Evolutionary conservation across 2,329 filamentous ascomycete species (phyloP), one percentile per base, ranked within the genome.

Genomic region (Fusarium luffae): DNA sequence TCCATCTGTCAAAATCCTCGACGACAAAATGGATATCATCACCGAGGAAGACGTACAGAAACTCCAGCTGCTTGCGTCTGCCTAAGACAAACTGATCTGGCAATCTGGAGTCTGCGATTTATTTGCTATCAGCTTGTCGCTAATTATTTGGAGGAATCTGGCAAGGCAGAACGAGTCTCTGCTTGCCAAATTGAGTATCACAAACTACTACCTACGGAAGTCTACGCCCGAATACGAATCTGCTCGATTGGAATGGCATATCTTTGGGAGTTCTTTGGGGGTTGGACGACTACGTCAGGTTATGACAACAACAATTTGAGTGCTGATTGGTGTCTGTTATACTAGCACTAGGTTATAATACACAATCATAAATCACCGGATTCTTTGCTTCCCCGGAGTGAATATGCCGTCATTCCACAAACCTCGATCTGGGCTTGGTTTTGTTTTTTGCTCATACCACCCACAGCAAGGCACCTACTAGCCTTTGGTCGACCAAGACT

Each of bases 251-350:
- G 28, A 14, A 34, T 34, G 32, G 32, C 10, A 47, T 25, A 19
- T 40, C 21, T 19, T 44, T 47, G 18, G 47, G 18, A 30, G 18
- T 32, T 40, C 21, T 19, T 44, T 43, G 18, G 47, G 18, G 30
- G 18, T 32, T 50, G 13, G 16, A 14, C 44, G 30, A 7, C 21
- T 63, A 21, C 43, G 27, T 13, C 58, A 43, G 25, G 48, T 52
- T 59, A 30, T 25, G 14, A 18, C 25, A 19, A 19, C 28, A 12
- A 28, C 30, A 19, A 18, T 32, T 60, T 60, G 54, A 66, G 42
- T 66, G 30, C 11, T 49, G 54, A 55, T 56, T 63, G 42, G 43
- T 41, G n/a, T 23, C 8, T 14, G 34, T 49, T 50, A 44, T 16
- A 52, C 54, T 27, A 49, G 42, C 21, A 48, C n/a, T 13, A 40